Evolutionary conservation across 768 basidiomycete species (phyloP), one percentile per base, ranked within the genome.

Genomic region (Xerocomellus dryophilus): DNA sequence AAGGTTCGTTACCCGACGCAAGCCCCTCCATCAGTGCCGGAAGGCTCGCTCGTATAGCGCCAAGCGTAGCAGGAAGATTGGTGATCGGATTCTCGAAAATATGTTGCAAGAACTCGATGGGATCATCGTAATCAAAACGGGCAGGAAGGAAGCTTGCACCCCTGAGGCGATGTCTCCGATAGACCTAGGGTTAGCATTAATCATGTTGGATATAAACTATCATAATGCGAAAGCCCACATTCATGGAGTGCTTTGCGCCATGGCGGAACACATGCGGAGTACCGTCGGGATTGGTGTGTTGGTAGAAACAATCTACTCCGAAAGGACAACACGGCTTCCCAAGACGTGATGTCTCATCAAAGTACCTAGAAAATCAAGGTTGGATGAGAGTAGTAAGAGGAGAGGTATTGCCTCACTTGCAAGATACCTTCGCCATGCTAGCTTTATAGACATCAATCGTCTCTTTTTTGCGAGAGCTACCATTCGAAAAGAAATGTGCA

Each of bases 221-320:
- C 61, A 59, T 71, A 53, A 65, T 61, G 41, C 71, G 75, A 38
- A 47, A 36, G 60, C 77, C 35, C 57, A 84, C 84, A 54, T 67
- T 74, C 80, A 86, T 81, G 51, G 73, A 78, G 20, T 71, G 68
- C 32, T 80, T 78, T 20, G 77, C 77, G 7, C 87, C 88, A 39
- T 80, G 70, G 36, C 66, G 60, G 61, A 87, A 87, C 2, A 79
- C 60, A 58, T 81, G 75, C 0, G 75, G 74, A 9, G 86, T 81
- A 11, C 89, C 90, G 59, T 91, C 89, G 0, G 73, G 70, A 23
- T 85, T 84, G 45, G 72, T 60, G 63, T 93, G 90, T 60, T 82
- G 78, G 64, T 90, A 93, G 66, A 93, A 90, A 65, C 90, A 93
- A 54, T 92, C 90, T 44, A 76, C 75, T 40, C 90, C 90, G 59